Evolutionary conservation across 495 filamentous ascomycete genomes (phyloP), one percentile per base, ranked within the genome.

Genomic region (Niebla homalea): DNA sequence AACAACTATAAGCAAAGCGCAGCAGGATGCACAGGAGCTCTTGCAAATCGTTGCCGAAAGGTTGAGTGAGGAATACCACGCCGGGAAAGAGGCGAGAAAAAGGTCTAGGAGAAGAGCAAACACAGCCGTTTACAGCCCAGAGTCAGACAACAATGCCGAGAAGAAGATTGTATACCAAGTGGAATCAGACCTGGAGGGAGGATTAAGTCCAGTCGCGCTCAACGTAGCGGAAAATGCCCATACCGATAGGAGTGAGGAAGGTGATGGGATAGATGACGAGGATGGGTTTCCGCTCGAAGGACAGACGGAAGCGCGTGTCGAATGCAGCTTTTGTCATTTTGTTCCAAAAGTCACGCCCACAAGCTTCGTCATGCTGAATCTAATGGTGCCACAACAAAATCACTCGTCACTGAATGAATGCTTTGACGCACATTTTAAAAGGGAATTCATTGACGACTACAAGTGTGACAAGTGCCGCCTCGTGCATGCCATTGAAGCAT

Each of bases 1-100:
- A 25, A 87, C 89, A 52, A 80, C 83, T 38, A 90, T 99, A 59
- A 94, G 84, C 58, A 82, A 92, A 42, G 82, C 87, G 51, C 93
- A 99, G 62, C 93, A 99, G 65, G 92, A 99, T 68, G 92, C 92
- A n/a, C 92, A 99, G 60, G 92, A 99, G 62, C 93, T 99, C 51
- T 59, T 99, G 48, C 92, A 99, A 65, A 78, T 97, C 43, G 82
- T 99, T 18, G 81, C 87, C 4, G 93, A 99, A 66, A 75, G 89
- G 40, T 72, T 99, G 32, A 85, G 83, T 40, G 89, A 97, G 58
- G 92, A 99, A 64, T 90, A 96, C 58, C 82, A 94, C 62, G 87
- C 87, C 11, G 88, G 87, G 32, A 72, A 73, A 35, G 74, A 81
- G 56, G 88, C 85, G 12, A 71, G 88, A 48, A 67, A 69, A 55